Conservation (phyloP, 139 green algal species). For the Coelastrella sp. region DNA sequence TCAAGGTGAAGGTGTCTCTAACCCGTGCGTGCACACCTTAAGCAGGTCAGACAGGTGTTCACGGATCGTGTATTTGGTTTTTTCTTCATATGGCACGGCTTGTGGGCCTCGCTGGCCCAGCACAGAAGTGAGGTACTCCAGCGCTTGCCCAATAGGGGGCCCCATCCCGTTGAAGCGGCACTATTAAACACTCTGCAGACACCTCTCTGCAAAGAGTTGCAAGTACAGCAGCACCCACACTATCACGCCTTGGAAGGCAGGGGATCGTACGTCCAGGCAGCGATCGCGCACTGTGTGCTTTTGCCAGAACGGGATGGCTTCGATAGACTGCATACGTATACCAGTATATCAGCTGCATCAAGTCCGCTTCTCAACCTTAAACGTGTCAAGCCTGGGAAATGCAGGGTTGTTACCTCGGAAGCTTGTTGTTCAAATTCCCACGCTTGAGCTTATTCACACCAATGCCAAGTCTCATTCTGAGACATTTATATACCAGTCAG, state of each 20-base stretch:
- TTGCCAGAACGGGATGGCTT: too few relatives aligned
- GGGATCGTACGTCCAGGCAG: neutral
- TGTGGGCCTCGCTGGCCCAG: slow-evolving; percentile 64
- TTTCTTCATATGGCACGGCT: slow-evolving; percentile 74
- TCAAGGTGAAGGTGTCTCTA: neutral
- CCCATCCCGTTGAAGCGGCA: neutral
- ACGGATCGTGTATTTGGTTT: slow-evolving; percentile 70
- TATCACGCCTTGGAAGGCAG: too few relatives aligned
- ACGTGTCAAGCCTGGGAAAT: neutral
- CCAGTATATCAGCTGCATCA: too few relatives aligned
- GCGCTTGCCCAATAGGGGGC: slow-evolving; percentile 6
- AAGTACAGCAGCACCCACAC: neutral
- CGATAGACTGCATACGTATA: too few relatives aligned
- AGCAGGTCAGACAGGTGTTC: slow-evolving; percentile 81
- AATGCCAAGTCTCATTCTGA: too few relatives aligned
- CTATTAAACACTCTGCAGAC: neutral
- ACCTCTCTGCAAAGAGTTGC: neutral
- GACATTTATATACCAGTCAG: too few relatives aligned
- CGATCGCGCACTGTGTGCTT: too few relatives aligned
- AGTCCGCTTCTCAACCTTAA: neutral
- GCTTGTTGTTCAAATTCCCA: too few relatives aligned
- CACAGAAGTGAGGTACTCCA: slow-evolving; percentile 56
- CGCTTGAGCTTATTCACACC: too few relatives aligned
- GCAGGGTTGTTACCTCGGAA: neutral
- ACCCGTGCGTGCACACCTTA: slow-evolving; percentile 52